A percentile compares a stretch with the other conserved stretches of the same genome.
Evolutionary conservation across 1,139 yeast species (phyloP).

Genomic region (Yamadazyma membranifaciens): DNA sequence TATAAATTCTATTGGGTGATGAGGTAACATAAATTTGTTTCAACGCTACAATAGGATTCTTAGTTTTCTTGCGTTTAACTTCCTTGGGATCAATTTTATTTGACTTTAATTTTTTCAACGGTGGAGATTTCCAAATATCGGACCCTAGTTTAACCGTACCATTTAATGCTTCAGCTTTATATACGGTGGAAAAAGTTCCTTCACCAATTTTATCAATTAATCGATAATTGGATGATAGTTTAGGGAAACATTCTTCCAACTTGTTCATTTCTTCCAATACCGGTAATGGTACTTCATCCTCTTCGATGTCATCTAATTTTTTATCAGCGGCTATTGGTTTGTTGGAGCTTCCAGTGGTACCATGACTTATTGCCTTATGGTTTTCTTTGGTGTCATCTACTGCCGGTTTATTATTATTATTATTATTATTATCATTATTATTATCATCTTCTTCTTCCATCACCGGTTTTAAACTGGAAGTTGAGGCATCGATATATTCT

Average conservation of each 20-base stretch:
- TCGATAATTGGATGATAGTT: constrained; percentile 57
- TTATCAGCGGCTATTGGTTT: constrained; percentile 1
- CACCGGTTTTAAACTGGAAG: neutral
- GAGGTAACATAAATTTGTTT: constrained; percentile 94
- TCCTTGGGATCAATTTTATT: constrained; percentile 11
- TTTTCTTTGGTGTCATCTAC: too few species aligned
- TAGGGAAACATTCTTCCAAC: constrained; percentile 63
- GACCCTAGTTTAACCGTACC: constrained; percentile 39
- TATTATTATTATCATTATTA: neutral
- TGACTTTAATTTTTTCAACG: constrained; percentile 26
- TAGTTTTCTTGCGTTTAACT: constrained; percentile 17
- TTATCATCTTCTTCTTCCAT: neutral
- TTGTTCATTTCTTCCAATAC: constrained; percentile 66
- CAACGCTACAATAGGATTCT: constrained; percentile 74
- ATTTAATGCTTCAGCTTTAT: constrained; percentile 75
- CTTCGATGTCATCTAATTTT: constrained; percentile 26
- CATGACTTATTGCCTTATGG: too few species aligned
- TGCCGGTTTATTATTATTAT: constrained; percentile 16
- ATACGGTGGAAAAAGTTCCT: constrained; percentile 90
- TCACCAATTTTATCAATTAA: constrained; percentile 88
- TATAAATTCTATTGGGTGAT: constrained; percentile 84
- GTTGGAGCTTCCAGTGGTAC: neutral
- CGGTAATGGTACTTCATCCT: constrained; percentile 47
- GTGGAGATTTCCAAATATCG: constrained; percentile 49
- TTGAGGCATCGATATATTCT: neutral